These are phyloP conservation scores for Solanum lycopersicoides DNA, from an alignment of 257 asterid genomes.

Conservation along the genomic window DNA sequence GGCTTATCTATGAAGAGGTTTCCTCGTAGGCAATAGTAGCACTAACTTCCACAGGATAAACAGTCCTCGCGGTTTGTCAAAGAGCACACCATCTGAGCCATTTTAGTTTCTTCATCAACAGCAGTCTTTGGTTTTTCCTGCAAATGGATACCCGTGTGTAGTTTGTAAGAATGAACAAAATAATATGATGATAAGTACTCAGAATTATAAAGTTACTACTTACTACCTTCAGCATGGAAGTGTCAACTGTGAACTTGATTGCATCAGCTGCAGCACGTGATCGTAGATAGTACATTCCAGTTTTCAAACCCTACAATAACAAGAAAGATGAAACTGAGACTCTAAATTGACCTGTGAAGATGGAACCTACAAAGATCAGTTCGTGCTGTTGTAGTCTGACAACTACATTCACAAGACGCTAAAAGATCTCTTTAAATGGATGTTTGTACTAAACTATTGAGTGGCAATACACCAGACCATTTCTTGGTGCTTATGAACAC, in stretches of 20 bases:
- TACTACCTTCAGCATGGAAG: slow-evolving; percentile 55
- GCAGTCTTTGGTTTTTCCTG: slow-evolving; percentile 25
- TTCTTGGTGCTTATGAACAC: background rate
- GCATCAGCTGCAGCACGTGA: slow-evolving; percentile 98
- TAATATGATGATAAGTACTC: background rate
- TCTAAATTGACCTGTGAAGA: background rate
- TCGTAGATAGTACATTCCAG: slow-evolving; percentile 90
- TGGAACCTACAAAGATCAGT: background rate
- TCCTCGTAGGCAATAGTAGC: background rate
- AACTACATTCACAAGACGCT: background rate
- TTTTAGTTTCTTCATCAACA: slow-evolving; percentile 44
- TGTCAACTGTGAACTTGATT: slow-evolving; percentile 83
- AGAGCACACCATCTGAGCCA: slow-evolving; percentile 81
- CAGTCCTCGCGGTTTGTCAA: slow-evolving; percentile 78
- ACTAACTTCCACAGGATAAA: slow-evolving; percentile 78
- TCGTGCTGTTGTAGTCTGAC: background rate
- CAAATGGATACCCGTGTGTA: background rate
- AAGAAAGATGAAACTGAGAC: background rate
- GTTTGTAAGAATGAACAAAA: background rate
- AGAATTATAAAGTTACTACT: background rate
- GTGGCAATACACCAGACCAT: background rate
- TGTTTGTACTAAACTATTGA: background rate
- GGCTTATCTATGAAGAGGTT: background rate
- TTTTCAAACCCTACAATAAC: slow-evolving; percentile 67
- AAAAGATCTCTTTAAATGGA: background rate